Base-by-base conservation (phyloP, 768 basidiomycete species). In the Suillus subluteus region DNA sequence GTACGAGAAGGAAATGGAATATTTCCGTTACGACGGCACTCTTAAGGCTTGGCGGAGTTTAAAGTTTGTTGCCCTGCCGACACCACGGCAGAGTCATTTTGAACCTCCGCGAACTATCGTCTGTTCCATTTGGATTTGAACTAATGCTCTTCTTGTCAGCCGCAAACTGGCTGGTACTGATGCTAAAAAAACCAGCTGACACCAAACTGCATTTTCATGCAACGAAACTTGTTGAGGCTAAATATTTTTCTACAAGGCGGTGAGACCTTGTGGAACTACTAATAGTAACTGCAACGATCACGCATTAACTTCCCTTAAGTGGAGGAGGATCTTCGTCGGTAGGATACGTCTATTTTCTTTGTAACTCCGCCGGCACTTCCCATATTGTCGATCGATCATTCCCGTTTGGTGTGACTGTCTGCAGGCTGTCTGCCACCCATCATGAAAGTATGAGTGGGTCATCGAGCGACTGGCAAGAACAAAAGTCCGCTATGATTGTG, bases 41-140 rank as follows among this genome's bases (percentile, higher is more conserved):
- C 41, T 61, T 61, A 61, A 43, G 59, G 18, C 26, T 13, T 21
- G 48, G 50, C 75, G 76, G 75, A 75, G 76, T 72, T 75, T 75
- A 4, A 76, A 78, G 44, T n/a, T 3, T 0, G 21, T 43, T 2
- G 1, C 21, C 12, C 5, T 43, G 18, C 41, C 40, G 59, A 44
- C 6, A 1, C 18, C 30, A 7, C 40, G 59, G 40, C 26, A 43
- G 11, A 8, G 12, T 7, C 12, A 6, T 40, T 41, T 41, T 41
- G 1, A 40, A 59, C 16, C 2, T 59, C 58, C 58, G 58, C 11
- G 58, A 59, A 9, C 16, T 12, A 59, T 26, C 37, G 32, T 18
- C 1, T 32, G 16, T 30, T 52, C 15, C 4, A 30, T 55, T 18
- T 21, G n/a, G 4, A 48, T 48, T 48, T n/a, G 3, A 30, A 26